These are phyloP conservation scores for Trichoderma virens DNA, from an alignment of 495 filamentous ascomycete species.

Conservation along the genomic window DNA sequence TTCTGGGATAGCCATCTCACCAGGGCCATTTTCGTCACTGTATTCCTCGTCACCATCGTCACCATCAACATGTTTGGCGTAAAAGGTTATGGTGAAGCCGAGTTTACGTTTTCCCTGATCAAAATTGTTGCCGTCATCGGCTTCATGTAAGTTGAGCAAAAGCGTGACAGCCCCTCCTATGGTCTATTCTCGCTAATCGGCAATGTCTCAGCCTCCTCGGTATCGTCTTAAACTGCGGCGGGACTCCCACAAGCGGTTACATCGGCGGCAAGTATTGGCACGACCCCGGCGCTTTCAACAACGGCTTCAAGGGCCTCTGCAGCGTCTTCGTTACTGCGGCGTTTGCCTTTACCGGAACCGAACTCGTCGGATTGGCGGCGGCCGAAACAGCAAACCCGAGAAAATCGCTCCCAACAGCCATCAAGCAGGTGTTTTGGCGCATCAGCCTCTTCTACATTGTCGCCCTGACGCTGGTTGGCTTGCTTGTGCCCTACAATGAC, in stretches of 20 bases:
- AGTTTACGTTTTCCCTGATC: conserved; percentile 78
- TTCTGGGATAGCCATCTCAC: conserved; percentile 68
- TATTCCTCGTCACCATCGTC: conserved; percentile 70
- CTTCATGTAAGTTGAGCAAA: conserved; percentile 59
- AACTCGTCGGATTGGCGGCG: conserved; percentile 86
- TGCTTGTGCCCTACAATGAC: conserved; percentile 67
- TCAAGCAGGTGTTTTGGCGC: conserved; percentile 95
- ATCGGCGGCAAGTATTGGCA: conserved; percentile 80
- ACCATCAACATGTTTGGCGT: conserved; percentile 82
- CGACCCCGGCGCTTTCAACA: conserved; percentile 80
- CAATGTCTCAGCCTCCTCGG: conserved; percentile 56
- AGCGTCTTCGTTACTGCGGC: conserved; percentile 89
- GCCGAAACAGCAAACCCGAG: conserved; percentile 83
- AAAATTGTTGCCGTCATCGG: conserved; percentile 84
- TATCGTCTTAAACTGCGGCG: conserved; percentile 71
- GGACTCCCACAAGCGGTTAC: conserved; percentile 65
- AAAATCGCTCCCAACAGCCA: conserved; percentile 75
- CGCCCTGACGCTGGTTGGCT: conserved; percentile 62
- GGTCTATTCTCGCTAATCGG: conserved; percentile 10
- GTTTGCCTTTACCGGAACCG: conserved; percentile 87
- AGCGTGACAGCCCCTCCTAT: background rate
- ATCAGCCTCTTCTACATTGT: conserved; percentile 84
- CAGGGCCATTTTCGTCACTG: conserved; percentile 74
- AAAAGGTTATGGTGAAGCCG: conserved; percentile 82
- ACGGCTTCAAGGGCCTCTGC: conserved; percentile 93